Evolutionary conservation across 345 rosid genomes (phyloP).

Genomic region (Crucihimalaya himalaica): DNA sequence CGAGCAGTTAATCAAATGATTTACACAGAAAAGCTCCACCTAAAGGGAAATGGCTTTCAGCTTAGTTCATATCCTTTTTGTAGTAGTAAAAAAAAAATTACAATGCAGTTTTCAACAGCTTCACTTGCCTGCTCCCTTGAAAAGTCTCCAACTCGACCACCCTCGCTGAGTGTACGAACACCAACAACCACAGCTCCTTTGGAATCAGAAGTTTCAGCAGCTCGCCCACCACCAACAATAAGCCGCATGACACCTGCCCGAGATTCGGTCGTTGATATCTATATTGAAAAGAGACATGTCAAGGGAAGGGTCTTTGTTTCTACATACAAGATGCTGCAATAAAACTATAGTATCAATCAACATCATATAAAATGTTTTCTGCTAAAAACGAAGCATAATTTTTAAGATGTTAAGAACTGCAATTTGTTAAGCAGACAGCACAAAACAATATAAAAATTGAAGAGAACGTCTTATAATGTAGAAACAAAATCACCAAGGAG

Average conservation of each 20-base stretch:
- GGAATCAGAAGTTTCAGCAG: slow-evolving; percentile 78
- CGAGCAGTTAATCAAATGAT: slow-evolving; percentile 96
- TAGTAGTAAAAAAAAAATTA: not conserved
- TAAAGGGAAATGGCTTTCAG: slow-evolving; percentile 34
- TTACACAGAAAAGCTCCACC: slow-evolving; percentile 99
- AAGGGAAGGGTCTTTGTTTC: not conserved
- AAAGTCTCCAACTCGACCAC: slow-evolving; percentile 97
- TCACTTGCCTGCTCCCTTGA: slow-evolving; percentile 92
- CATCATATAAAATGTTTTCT: not conserved
- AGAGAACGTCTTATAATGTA: slow-evolving; percentile 10
- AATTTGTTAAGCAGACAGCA: slow-evolving; percentile 15
- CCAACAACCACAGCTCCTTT: slow-evolving; percentile 97
- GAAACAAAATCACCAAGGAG: slow-evolving; percentile 17
- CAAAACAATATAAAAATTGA: not conserved
- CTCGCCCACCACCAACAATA: slow-evolving; percentile 98
- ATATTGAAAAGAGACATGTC: slow-evolving; percentile 15
- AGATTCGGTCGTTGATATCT: slow-evolving; percentile 82
- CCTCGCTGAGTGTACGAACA: slow-evolving; percentile 97
- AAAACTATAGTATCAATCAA: not conserved
- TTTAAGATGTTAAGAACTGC: not conserved
- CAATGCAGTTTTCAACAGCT: slow-evolving; percentile 18
- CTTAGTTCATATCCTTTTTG: slow-evolving; percentile 3
- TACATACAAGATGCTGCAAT: slow-evolving; percentile 1
- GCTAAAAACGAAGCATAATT: not conserved
- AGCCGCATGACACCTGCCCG: slow-evolving; percentile 98